A percentile compares a stretch with the other conserved stretches of the same genome.
Evolutionary conservation across 2,329 filamentous ascomycete genomes (phyloP).

Genomic region (Apiospora sp.): DNA sequence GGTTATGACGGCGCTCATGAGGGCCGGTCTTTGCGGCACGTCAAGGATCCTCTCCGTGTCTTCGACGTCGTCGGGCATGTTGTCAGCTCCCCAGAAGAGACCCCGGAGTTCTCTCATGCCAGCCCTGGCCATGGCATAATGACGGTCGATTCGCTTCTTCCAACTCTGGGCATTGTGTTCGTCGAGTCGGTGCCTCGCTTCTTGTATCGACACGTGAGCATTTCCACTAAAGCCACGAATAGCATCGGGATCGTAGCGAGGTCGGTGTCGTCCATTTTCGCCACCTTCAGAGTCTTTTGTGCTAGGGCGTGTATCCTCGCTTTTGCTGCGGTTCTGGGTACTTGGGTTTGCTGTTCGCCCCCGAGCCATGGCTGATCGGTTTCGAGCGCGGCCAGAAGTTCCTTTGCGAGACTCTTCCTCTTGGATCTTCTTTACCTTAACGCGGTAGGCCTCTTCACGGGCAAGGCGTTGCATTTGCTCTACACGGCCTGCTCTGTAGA

Average conservation of each 20-base stretch:
- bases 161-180: constrained; percentile 87
- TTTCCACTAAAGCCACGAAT: constrained; percentile 73
- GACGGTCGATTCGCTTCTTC: constrained; percentile 87
- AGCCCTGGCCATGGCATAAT: constrained; percentile 72
- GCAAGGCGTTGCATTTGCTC: constrained; percentile 92
- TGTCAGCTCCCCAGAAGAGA: constrained; percentile 83
- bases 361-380: constrained; percentile 59
- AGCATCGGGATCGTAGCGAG: constrained; percentile 82
- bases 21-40: constrained; percentile 82
- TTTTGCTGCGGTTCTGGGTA: constrained; percentile 60
- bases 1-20: constrained; percentile 82
- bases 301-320: constrained; percentile 55
- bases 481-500: constrained; percentile 86
- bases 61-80: constrained; percentile 81
- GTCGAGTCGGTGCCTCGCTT: constrained; percentile 79
- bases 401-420: constrained; percentile 71
- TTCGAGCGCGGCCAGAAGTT: constrained; percentile 56
- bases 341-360: constrained; percentile 43
- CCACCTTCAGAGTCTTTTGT: constrained; percentile 41
- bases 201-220: constrained; percentile 75
- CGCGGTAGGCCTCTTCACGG: constrained; percentile 85
- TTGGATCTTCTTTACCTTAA: constrained; percentile 86
- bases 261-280: constrained; percentile 51
- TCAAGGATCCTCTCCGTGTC: constrained; percentile 87
- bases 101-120: constrained; percentile 82